These are phyloP conservation scores for Trematosphaeria pertusa DNA, from an alignment of 2,329 filamentous ascomycete genomes.

Conservation along the genomic window DNA sequence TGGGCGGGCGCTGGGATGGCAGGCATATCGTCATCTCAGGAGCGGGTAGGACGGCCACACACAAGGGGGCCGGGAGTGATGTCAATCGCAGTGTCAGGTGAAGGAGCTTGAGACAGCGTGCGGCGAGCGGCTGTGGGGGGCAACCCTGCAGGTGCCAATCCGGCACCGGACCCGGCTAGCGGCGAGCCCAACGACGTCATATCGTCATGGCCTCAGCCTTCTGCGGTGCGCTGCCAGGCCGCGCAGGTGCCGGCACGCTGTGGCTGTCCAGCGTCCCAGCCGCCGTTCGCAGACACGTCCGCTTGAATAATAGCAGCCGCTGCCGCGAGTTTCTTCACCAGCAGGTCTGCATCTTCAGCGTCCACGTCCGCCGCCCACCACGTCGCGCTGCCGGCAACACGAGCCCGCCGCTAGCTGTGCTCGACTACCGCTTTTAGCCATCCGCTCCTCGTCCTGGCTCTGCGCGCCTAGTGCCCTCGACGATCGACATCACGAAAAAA, in stretches of 20 bases:
- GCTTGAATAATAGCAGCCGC: neutral
- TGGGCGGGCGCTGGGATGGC: too few species aligned
- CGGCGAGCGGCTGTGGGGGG: conserved; percentile 6
- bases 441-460: conserved; percentile 2
- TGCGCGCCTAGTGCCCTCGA: conserved; percentile 8
- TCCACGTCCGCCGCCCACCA: neutral
- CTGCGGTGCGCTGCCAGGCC: too few species aligned
- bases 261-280: neutral
- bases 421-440: conserved; percentile 1
- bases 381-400: neutral
- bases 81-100: conserved; percentile 13
- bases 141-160: neutral
- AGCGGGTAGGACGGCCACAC: conserved; percentile 9
- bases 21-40: conserved; percentile 3
- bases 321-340: neutral
- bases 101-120: conserved; percentile 9
- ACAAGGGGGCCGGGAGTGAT: conserved; percentile 3
- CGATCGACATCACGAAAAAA: conserved; percentile 9
- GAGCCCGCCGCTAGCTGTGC: conserved; percentile 3
- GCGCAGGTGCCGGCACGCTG: neutral
- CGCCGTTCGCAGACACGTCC: neutral
- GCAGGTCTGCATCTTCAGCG: conserved; percentile 1
- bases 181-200: neutral
- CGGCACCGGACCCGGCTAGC: neutral
- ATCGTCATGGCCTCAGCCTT: neutral